Percentiles rank a stretch among this genome's conserved stretches.
Evolutionary conservation across 1,284 basidiomycete genomes (phyloP).

Genomic region (Amylostereum areolatum): DNA sequence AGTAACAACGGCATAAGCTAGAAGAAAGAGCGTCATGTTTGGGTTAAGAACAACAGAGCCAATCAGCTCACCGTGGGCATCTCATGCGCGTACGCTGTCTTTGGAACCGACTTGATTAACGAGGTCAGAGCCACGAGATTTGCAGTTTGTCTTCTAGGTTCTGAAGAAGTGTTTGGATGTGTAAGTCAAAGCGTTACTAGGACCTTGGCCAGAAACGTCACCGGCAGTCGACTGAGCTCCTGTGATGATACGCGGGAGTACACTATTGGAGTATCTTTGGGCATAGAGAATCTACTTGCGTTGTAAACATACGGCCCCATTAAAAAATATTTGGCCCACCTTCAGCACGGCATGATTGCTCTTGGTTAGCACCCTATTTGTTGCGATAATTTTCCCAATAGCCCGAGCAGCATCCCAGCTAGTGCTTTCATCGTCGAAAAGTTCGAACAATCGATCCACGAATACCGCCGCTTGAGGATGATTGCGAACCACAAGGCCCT

Average conservation of each 20-base stretch:
- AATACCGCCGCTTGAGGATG: constrained; percentile 55
- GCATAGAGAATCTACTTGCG: constrained; percentile 79
- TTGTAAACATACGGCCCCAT: constrained; percentile 1
- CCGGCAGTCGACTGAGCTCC: constrained; percentile 45
- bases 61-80: constrained; percentile 53
- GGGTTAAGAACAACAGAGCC: neutral
- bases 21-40: constrained; percentile 7
- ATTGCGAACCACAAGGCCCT: constrained; percentile 73
- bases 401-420: constrained; percentile 68
- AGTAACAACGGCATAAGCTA: constrained; percentile 88
- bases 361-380: constrained; percentile 66
- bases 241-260: constrained; percentile 72
- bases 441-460: constrained; percentile 59
- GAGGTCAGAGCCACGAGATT: constrained; percentile 84
- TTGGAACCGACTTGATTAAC: constrained; percentile 78
- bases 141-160: constrained; percentile 51
- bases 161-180: constrained; percentile 19
- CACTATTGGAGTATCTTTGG: constrained; percentile 75
- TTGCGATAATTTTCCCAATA: constrained; percentile 58
- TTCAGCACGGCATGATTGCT: constrained; percentile 71
- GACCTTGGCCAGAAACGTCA: no score
- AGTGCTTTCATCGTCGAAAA: constrained; percentile 58
- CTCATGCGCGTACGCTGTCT: constrained; percentile 63
- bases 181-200: constrained; percentile 15
- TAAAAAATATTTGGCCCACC: constrained; percentile 35